Conservation (phyloP, 78 protist genomes). For the Planoprotostelium fungivorum region DNA sequence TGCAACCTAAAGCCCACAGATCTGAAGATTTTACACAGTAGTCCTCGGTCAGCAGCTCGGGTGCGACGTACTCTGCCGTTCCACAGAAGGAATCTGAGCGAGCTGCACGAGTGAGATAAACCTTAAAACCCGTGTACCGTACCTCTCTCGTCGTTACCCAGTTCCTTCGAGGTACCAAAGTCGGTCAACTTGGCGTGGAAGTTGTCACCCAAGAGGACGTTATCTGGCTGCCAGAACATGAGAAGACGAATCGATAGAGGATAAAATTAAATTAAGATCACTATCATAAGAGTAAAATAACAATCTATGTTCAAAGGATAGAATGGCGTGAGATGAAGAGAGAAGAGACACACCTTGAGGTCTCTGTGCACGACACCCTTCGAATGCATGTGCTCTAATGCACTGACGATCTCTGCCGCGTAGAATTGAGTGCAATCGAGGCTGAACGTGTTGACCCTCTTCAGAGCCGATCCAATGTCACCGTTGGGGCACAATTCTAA, state of each 20-base stretch:
- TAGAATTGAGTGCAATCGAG: conserved; percentile 39
- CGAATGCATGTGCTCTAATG: conserved; percentile 60
- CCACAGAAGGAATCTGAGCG: conserved; percentile 53
- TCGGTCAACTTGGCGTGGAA: conserved; percentile 66
- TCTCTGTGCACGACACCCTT: conserved; percentile 64
- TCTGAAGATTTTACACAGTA: conserved; percentile 63
- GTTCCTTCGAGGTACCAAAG: conserved; percentile 57
- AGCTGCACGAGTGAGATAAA: neutral
- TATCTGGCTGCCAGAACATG: conserved; percentile 40
- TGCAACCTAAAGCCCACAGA: conserved; percentile 88
- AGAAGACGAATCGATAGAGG: neutral
- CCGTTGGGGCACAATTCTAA: conserved; percentile 70
- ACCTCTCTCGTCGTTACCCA: conserved; percentile 7
- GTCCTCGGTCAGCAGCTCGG: conserved; percentile 71
- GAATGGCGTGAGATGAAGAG: no score
- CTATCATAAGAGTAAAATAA: no score
- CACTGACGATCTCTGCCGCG: conserved; percentile 65
- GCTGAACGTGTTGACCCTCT: conserved; percentile 25
- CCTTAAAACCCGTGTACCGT: neutral
- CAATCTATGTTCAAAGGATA: no score
- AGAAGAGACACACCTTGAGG: conserved; percentile 22
- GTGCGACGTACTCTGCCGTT: conserved; percentile 88
- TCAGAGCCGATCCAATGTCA: conserved; percentile 50
- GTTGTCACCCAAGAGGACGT: conserved; percentile 38
- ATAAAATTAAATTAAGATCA: no score